Evolutionary conservation across 139 green algal genomes (phyloP).

Genomic region (Penium margaritaceum): DNA sequence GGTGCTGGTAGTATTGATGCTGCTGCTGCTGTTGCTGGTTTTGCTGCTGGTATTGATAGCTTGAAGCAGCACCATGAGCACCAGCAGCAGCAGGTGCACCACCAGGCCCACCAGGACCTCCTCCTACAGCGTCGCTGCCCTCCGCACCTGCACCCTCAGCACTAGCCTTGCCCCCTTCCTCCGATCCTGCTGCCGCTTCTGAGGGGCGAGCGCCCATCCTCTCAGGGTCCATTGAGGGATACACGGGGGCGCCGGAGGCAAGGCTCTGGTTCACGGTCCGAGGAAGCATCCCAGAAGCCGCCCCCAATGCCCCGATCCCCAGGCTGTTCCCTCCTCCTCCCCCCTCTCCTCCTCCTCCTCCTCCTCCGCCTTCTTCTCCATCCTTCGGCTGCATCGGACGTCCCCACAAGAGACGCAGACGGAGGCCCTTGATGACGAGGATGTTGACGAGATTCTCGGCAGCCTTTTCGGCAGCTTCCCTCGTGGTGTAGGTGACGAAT

Average conservation of each 20-base stretch:
- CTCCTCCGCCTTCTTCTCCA: background rate
- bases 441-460: constrained; percentile 63
- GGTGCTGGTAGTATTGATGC: too few relatives aligned
- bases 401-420: constrained; percentile 83
- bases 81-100: too few relatives aligned
- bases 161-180: too few relatives aligned
- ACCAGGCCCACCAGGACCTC: too few relatives aligned
- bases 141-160: too few relatives aligned
- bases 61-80: background rate
- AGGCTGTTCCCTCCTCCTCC: background rate
- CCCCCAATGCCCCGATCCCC: background rate
- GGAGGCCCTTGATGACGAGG: constrained; percentile 75
- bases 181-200: too few relatives aligned
- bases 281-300: background rate
- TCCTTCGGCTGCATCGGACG: constrained; percentile 51
- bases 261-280: too few relatives aligned
- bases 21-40: too few relatives aligned
- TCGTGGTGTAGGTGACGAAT: constrained; percentile 73
- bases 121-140: too few relatives aligned
- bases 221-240: constrained; percentile 41
- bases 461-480: constrained; percentile 74
- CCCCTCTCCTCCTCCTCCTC: too few relatives aligned
- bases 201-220: constrained; percentile 33
- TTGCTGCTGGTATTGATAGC: background rate
- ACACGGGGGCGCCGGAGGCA: constrained; percentile 20